Conservation (phyloP, 768 basidiomycete genomes). For the Hortiboletus campestris region DNA sequence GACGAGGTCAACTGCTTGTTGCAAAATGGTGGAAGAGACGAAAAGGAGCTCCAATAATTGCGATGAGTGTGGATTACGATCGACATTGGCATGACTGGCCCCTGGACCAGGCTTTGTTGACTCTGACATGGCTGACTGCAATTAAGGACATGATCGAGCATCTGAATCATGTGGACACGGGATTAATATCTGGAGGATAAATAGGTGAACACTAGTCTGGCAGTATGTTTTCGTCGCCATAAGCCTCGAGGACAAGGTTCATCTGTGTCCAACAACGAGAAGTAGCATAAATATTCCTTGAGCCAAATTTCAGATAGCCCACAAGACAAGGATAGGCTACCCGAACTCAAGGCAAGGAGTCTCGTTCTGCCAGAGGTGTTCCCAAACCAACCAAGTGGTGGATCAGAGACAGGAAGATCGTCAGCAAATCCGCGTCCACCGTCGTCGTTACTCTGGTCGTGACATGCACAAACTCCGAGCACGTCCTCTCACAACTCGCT, state of each 20-base stretch:
- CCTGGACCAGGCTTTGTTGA: neutral
- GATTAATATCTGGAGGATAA: slow-evolving; percentile 2
- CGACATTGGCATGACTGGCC: slow-evolving; percentile 11
- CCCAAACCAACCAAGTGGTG: slow-evolving; percentile 38
- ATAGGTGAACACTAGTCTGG: slow-evolving; percentile 16
- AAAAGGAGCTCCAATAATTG: slow-evolving; percentile 55
- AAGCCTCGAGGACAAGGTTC: slow-evolving; percentile 23
- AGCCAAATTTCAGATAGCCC: slow-evolving; percentile 79
- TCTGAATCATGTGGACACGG: neutral
- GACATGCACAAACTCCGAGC: slow-evolving; percentile 12
- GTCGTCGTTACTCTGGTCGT: slow-evolving; percentile 77
- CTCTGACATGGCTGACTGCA: slow-evolving; percentile 23
- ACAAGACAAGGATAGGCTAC: slow-evolving; percentile 42
- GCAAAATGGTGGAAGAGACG: slow-evolving; percentile 65
- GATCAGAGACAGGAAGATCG: slow-evolving; percentile 73
- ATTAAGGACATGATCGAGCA: slow-evolving; percentile 2
- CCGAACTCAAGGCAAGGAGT: slow-evolving; percentile 80
- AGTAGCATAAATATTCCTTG: slow-evolving; percentile 52
- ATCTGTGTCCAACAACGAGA: slow-evolving; percentile 1
- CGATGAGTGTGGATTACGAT: slow-evolving; percentile 17
- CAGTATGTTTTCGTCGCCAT: slow-evolving; percentile 19
- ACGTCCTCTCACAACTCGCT: slow-evolving; percentile 31
- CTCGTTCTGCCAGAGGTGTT: slow-evolving; percentile 63
- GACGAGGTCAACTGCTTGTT: slow-evolving; percentile 72
- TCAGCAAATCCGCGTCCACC: slow-evolving; percentile 43